phyloP scores from a whole-genome alignment of 768 basidiomycete genomes.

The Termitomyces sp. region DNA sequence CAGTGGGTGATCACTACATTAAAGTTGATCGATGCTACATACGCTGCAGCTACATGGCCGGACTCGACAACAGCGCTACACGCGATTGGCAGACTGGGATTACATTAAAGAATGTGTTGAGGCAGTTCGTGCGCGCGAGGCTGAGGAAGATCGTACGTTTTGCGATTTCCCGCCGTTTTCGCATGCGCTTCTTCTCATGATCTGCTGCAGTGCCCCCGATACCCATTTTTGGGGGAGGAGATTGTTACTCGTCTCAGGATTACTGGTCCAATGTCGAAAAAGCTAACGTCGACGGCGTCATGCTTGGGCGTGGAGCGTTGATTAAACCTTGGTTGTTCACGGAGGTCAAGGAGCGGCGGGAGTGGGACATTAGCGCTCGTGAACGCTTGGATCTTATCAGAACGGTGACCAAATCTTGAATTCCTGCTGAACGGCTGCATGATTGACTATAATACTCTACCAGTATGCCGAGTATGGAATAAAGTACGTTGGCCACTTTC shows the following conservation, averaged over 20 bases:
- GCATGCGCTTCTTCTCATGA: neutral
- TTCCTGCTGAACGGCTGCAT: neutral
- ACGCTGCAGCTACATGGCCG: slow-evolving; percentile 82
- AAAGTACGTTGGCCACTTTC: slow-evolving; percentile 37
- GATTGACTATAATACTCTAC: neutral
- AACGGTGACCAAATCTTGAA: slow-evolving; percentile 40
- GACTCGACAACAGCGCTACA: slow-evolving; percentile 91
- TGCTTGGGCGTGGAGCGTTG: slow-evolving; percentile 91
- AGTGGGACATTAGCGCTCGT: slow-evolving; percentile 88
- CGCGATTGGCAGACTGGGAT: slow-evolving; percentile 88
- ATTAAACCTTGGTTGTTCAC: slow-evolving; percentile 98
- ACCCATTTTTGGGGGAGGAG: slow-evolving; percentile 97
- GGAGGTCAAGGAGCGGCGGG: slow-evolving; percentile 85
- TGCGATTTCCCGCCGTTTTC: neutral
- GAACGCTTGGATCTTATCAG: slow-evolving; percentile 78
- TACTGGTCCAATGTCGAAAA: slow-evolving; percentile 74
- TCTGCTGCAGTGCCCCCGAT: slow-evolving; percentile 59
- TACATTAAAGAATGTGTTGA: slow-evolving; percentile 88
- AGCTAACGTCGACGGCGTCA: slow-evolving; percentile 90
- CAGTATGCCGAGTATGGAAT: slow-evolving; percentile 87
- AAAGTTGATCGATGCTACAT: neutral
- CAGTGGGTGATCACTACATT: slow-evolving; percentile 22
- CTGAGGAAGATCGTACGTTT: slow-evolving; percentile 62
- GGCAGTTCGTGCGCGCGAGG: slow-evolving; percentile 65
- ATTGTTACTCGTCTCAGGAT: slow-evolving; percentile 83